phyloP scores from a whole-genome alignment of 2,329 filamentous ascomycete genomes.

The Diaporthe nobilis region DNA sequence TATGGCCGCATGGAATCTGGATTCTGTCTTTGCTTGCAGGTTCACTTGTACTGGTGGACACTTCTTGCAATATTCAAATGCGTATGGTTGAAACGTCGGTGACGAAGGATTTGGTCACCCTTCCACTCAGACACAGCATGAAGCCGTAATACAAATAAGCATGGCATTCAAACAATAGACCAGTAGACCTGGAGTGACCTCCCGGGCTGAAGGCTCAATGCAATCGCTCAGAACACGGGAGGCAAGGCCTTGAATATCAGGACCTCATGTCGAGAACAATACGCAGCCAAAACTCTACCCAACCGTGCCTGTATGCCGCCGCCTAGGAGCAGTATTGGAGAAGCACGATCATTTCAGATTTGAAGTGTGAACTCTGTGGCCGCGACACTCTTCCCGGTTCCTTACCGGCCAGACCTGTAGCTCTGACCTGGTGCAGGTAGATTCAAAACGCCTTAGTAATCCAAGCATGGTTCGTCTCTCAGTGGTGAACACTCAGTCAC shows the following conservation, averaged over 20 bases:
- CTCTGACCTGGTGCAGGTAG: neutral
- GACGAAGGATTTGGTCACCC: neutral
- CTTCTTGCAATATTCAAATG: neutral
- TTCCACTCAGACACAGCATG: neutral
- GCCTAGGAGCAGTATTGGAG: neutral
- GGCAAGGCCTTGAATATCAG: neutral
- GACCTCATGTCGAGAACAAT: neutral
- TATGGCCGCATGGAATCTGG: neutral
- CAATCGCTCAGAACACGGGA: neutral
- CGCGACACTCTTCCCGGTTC: no score
- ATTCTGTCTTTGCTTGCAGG: no score
- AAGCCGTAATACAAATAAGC: neutral
- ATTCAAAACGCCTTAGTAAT: neutral
- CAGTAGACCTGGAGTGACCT: neutral
- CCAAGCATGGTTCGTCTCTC: neutral
- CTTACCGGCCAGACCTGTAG: neutral
- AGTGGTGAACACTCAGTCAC: neutral
- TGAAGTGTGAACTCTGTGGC: neutral
- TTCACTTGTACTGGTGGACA: neutral
- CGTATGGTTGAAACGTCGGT: accelerated
- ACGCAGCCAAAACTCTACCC: neutral
- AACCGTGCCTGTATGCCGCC: no score
- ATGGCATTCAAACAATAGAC: neutral
- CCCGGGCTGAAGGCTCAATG: no score
- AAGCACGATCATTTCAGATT: no score